Evolutionary conservation across 1,139 yeast species (phyloP).

Genomic region (Magnusiomyces ingens): DNA sequence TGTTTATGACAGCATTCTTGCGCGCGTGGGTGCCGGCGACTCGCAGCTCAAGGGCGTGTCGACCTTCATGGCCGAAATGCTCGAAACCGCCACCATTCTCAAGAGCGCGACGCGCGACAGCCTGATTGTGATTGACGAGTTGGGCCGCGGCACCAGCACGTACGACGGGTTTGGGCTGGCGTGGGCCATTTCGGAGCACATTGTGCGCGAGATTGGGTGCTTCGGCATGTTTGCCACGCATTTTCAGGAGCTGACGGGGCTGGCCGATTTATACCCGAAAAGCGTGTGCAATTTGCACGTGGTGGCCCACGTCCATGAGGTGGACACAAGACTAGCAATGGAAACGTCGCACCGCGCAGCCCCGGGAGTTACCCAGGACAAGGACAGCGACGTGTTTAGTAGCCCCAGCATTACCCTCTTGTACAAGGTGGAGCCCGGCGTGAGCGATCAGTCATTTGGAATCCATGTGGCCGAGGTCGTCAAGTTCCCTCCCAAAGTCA

Average conservation of each 20-base stretch:
- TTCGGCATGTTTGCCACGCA: slow-evolving; percentile 93
- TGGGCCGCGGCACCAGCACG: slow-evolving; percentile 95
- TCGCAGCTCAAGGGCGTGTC: slow-evolving; percentile 95
- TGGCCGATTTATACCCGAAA: slow-evolving; percentile 51
- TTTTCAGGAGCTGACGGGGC: slow-evolving; percentile 86
- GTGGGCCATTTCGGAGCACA: slow-evolving; percentile 88
- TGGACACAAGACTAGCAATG: slow-evolving; percentile 23
- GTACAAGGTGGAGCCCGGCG: slow-evolving; percentile 87
- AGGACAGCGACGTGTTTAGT: neutral
- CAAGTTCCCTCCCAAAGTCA: slow-evolving; percentile 80
- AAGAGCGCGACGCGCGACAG: slow-evolving; percentile 81
- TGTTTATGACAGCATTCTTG: slow-evolving; percentile 82
- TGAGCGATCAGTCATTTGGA: slow-evolving; percentile 92
- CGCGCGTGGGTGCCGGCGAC: slow-evolving; percentile 98
- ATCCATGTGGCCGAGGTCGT: slow-evolving; percentile 96
- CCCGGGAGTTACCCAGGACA: slow-evolving; percentile 12
- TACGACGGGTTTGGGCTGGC: slow-evolving; percentile 98
- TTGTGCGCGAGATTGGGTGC: slow-evolving; percentile 62
- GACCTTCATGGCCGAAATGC: slow-evolving; percentile 97
- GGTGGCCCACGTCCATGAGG: slow-evolving; percentile 75
- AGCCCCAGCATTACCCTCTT: slow-evolving; percentile 64
- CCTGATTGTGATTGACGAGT: slow-evolving; percentile 84
- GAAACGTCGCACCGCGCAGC: slow-evolving; percentile 19
- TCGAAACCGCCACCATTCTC: slow-evolving; percentile 87
- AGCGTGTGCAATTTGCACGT: slow-evolving; percentile 80